Evolutionary conservation across 2,329 filamentous ascomycete genomes (phyloP).

Genomic region (Phyllosticta paracitricarpa): DNA sequence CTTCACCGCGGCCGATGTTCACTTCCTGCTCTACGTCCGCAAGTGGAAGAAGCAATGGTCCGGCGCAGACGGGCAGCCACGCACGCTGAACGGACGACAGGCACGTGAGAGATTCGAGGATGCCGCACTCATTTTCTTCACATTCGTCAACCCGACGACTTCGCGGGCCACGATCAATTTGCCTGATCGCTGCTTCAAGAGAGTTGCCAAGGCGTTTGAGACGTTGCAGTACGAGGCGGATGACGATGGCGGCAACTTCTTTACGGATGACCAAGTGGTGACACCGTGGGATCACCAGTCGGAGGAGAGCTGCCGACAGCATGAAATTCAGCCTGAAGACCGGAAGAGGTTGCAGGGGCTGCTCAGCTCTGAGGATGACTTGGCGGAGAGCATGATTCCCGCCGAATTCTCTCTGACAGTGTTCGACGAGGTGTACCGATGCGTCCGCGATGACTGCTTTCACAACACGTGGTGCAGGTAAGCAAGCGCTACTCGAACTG

Average conservation of each 20-base stretch:
- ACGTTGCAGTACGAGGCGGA: background rate
- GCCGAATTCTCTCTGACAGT: constrained; percentile 40
- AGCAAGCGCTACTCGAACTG: background rate
- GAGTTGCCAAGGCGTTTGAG: constrained; percentile 2
- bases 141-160: constrained; percentile 50
- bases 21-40: constrained; percentile 50
- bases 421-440: constrained; percentile 50
- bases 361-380: background rate
- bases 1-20: constrained; percentile 62
- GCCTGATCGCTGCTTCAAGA: constrained; percentile 23
- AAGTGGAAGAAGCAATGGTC: constrained; percentile 42
- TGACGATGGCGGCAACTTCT: background rate
- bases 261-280: background rate
- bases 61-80: constrained; percentile 12
- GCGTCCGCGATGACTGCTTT: constrained; percentile 56
- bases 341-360: background rate
- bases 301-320: background rate
- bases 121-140: constrained; percentile 52
- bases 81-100: constrained; percentile 10
- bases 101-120: constrained; percentile 42
- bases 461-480: constrained; percentile 59
- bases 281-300: constrained; percentile 5
- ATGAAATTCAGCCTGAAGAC: background rate
- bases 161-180: constrained; percentile 61
- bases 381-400: constrained; percentile 27